Evolutionary conservation across 371 early-diverging fungal genomes (phyloP).

Genomic region (Mucor mucedo): DNA sequence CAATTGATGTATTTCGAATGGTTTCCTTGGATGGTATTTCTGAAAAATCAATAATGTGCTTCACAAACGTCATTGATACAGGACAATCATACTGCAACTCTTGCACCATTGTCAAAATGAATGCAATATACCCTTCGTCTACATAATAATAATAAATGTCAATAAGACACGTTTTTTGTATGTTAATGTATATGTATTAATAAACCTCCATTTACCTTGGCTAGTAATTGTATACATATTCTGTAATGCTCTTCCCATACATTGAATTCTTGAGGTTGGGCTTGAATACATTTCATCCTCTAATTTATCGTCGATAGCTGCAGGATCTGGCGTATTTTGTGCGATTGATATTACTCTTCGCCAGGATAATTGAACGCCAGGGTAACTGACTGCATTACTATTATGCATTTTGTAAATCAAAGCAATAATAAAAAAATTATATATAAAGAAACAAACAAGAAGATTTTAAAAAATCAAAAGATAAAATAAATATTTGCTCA

Average conservation of each 20-base stretch:
- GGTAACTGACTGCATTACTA: conserved; percentile 7
- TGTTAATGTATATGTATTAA: background rate
- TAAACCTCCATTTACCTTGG: conserved; percentile 7
- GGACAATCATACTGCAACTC: conserved; percentile 43
- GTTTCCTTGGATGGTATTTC: conserved; percentile 45
- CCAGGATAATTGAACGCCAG: conserved; percentile 18
- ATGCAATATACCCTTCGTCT: conserved; percentile 44
- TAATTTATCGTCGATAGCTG: background rate
- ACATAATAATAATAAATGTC: background rate
- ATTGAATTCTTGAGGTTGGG: conserved; percentile 3
- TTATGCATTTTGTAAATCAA: background rate
- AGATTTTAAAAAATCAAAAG: background rate
- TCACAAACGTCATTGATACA: conserved; percentile 56
- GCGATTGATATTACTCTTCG: conserved; percentile 18
- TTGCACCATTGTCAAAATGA: conserved; percentile 33
- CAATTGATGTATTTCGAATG: background rate
- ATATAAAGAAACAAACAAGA: conserved; percentile 4
- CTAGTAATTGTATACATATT: conserved; percentile 21
- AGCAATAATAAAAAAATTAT: background rate
- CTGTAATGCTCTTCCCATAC: conserved; percentile 19
- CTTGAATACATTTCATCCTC: background rate
- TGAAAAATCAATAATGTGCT: conserved; percentile 59
- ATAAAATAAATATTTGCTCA: background rate
- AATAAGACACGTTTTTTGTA: background rate
- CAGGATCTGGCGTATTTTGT: conserved; percentile 14